Evolutionary conservation across 2,329 filamentous ascomycete species (phyloP).

Genomic region (Diaporthe citri): DNA sequence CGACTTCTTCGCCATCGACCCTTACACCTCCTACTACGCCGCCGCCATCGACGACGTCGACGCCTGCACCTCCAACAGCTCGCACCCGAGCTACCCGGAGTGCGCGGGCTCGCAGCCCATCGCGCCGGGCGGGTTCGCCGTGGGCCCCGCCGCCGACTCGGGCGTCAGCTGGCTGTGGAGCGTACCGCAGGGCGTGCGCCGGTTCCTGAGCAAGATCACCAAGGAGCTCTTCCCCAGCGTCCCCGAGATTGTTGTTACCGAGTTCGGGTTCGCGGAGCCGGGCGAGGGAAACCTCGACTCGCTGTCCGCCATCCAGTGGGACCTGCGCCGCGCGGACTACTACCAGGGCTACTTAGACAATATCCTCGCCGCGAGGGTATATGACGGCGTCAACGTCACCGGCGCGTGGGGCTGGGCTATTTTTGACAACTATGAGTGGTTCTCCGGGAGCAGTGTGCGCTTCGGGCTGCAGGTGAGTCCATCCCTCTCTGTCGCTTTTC

Average conservation of each 20-base stretch:
- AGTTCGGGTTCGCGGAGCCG: conserved; percentile 30
- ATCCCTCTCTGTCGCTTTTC: too few relatives aligned
- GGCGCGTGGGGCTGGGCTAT: conserved; percentile 31
- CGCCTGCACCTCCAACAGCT: conserved; percentile 19
- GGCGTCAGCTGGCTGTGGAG: conserved; percentile 20
- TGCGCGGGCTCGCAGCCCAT: conserved; percentile 13
- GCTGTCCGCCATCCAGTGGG: conserved; percentile 16
- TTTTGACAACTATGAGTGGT: conserved; percentile 32
- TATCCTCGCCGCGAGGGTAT: conserved; percentile 15
- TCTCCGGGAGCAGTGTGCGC: conserved; percentile 21
- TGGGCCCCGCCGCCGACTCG: conserved; percentile 24
- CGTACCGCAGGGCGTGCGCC: conserved; percentile 19
- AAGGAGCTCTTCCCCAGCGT: conserved; percentile 28
- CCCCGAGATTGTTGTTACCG: conserved; percentile 25
- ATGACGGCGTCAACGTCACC: conserved; percentile 31
- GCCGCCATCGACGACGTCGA: conserved; percentile 4
- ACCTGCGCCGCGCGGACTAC: conserved; percentile 30
- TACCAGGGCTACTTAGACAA: conserved; percentile 26
- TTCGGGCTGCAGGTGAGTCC: conserved; percentile 24
- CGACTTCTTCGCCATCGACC: conserved; percentile 34
- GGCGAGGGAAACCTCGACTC: conserved; percentile 2
- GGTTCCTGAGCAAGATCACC: conserved; percentile 33
- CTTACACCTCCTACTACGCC: conserved; percentile 23
- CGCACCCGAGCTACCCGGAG: conserved; percentile 15
- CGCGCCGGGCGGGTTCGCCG: conserved; percentile 10